Percentiles rank a stretch among this genome's conserved stretches.
Conservation (phyloP, 2,329 filamentous ascomycete genomes). For the Anthostomella pinea region DNA sequence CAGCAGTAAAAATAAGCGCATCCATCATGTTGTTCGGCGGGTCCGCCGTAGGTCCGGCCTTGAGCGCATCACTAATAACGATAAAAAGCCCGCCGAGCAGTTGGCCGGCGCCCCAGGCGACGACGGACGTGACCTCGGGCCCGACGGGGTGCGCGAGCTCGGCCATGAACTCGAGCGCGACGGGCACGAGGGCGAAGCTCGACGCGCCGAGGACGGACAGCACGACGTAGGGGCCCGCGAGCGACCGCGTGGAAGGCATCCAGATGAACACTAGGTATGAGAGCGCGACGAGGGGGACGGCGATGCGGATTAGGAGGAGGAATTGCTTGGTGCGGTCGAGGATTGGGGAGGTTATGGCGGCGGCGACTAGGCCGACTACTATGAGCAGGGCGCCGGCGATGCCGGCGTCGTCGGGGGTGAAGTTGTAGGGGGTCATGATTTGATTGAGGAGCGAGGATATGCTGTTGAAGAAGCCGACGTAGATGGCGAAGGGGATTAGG, state of each 20-base stretch:
- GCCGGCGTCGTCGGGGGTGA: conserved; percentile 78
- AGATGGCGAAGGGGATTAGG: conserved; percentile 75
- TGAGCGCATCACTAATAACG: conserved; percentile 74
- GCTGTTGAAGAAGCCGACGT: conserved; percentile 92
- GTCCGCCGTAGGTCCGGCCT: conserved; percentile 46
- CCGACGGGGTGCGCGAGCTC: conserved; percentile 85
- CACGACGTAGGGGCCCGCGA: conserved; percentile 72
- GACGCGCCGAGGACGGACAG: conserved; percentile 75
- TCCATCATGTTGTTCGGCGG: conserved; percentile 72
- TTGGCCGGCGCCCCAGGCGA: conserved; percentile 86
- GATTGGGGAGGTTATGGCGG: conserved; percentile 76
- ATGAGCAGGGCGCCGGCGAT: conserved; percentile 89
- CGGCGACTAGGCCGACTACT: conserved; percentile 74
- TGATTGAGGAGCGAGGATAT: conserved; percentile 86
- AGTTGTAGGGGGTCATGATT: conserved; percentile 82
- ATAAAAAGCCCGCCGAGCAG: conserved; percentile 83
- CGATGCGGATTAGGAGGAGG: conserved; percentile 66
- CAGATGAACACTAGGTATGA: conserved; percentile 77
- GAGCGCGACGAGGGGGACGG: conserved; percentile 72
- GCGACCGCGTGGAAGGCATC: conserved; percentile 57
- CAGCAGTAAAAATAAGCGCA: conserved; percentile 75
- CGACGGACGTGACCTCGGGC: conserved; percentile 78
- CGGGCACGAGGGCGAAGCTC: conserved; percentile 76
- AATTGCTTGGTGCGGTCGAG: conserved; percentile 84
- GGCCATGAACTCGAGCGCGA: conserved; percentile 81